Percentiles rank a stretch among this genome's conserved stretches.
Evolutionary conservation across 1,139 yeast species (phyloP).

Genomic region (Pichia cactophila): DNA sequence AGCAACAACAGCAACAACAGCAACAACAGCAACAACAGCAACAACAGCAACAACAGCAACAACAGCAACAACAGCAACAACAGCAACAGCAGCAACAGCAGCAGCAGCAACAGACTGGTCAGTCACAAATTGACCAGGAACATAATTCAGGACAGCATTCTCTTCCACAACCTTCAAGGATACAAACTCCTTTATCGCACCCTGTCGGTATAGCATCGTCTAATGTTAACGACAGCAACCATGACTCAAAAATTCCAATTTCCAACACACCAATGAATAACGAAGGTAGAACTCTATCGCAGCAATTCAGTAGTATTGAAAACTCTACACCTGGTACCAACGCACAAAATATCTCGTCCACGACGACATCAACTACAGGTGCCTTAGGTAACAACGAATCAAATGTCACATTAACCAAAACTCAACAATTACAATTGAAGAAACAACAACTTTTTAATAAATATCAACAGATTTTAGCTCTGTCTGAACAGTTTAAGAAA

Average conservation of each 20-base stretch:
- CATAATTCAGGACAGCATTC: background rate
- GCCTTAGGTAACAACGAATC: conserved; percentile 1
- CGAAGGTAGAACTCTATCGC: conserved; percentile 7
- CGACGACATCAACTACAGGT: background rate
- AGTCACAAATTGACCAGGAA: background rate
- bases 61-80: conserved; percentile 10
- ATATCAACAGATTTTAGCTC: conserved; percentile 27
- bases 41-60: conserved; percentile 17
- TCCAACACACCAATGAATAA: conserved; percentile 7
- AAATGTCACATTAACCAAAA: conserved; percentile 9
- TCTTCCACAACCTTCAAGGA: background rate
- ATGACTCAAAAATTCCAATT: conserved; percentile 9
- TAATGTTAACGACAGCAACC: background rate
- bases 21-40: conserved; percentile 16
- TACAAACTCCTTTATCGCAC: background rate
- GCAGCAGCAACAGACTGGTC: background rate
- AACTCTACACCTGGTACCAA: background rate
- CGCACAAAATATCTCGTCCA: background rate
- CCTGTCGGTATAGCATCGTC: background rate
- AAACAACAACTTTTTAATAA: conserved; percentile 26
- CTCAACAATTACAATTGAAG: conserved; percentile 18
- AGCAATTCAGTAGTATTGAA: conserved; percentile 5
- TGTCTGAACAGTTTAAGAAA: conserved; percentile 38
- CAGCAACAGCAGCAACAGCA: conserved; percentile 6
- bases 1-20: conserved; percentile 17